A percentile compares a stretch with the other conserved stretches of the same genome.
phyloP scores from a whole-genome alignment of 1,139 yeast species.

The Wickerhamomyces sp. region DNA sequence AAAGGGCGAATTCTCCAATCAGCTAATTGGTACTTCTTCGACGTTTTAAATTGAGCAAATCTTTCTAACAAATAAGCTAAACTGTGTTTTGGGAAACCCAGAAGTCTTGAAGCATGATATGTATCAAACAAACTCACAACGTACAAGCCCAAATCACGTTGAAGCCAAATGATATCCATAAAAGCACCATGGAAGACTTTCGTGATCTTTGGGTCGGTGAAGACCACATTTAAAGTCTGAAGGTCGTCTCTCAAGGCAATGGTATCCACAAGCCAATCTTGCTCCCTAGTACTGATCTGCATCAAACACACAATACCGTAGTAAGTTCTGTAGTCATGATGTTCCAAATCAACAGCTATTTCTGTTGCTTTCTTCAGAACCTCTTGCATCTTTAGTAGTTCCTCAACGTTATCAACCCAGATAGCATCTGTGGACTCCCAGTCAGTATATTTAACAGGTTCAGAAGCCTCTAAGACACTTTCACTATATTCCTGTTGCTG shows the following conservation, averaged over 20 bases:
- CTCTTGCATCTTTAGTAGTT: conserved; percentile 48
- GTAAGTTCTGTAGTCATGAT: conserved; percentile 87
- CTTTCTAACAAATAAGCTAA: conserved; percentile 79
- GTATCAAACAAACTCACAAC: conserved; percentile 91
- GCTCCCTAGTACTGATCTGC: conserved; percentile 84
- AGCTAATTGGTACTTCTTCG: conserved; percentile 91
- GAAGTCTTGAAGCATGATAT: conserved; percentile 75
- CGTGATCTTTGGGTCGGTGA: conserved; percentile 72
- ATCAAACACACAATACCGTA: conserved; percentile 88
- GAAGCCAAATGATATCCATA: conserved; percentile 97
- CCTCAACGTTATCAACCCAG: conserved; percentile 65
- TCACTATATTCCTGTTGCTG: conserved; percentile 66
- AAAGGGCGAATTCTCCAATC: conserved; percentile 96
- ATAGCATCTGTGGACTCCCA: conserved; percentile 64
- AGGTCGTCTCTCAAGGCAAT: conserved; percentile 70
- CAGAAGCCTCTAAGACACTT: conserved; percentile 38
- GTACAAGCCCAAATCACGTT: conserved; percentile 89
- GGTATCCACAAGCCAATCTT: conserved; percentile 83
- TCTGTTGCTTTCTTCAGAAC: conserved; percentile 48
- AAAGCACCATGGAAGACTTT: conserved; percentile 96
- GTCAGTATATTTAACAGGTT: conserved; percentile 51
- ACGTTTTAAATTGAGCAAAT: conserved; percentile 79
- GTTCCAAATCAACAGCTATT: conserved; percentile 95
- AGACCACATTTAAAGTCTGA: conserved; percentile 60
- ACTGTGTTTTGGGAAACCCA: conserved; percentile 78